These are phyloP conservation scores for Linum lewisii DNA, from an alignment of 345 rosid genomes.

Conservation along the genomic window DNA sequence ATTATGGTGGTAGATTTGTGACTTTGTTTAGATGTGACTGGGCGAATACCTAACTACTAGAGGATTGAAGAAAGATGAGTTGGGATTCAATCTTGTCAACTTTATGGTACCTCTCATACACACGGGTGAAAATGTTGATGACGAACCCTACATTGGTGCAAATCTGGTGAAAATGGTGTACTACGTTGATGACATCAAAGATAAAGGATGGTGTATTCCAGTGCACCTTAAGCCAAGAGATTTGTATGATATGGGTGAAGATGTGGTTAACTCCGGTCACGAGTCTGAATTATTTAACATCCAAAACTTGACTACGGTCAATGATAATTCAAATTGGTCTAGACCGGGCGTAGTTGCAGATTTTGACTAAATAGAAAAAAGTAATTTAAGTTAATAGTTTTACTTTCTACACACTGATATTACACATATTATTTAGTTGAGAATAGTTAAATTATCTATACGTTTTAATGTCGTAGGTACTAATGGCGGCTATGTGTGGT, in stretches of 20 bases:
- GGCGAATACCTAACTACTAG: not conserved
- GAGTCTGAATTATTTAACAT: too few relatives aligned
- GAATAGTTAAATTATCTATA: too few relatives aligned
- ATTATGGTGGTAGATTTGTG: not conserved
- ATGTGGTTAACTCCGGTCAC: too few relatives aligned
- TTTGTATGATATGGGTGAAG: not conserved
- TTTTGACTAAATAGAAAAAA: too few relatives aligned
- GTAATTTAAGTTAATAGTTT: too few relatives aligned
- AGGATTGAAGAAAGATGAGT: not conserved
- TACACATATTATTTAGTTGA: too few relatives aligned
- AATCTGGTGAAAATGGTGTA: not conserved
- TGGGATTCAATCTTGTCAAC: not conserved
- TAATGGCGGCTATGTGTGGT: too few relatives aligned
- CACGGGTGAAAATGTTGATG: not conserved
- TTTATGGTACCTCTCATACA: not conserved
- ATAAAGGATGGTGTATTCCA: not conserved
- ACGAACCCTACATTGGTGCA: not conserved
- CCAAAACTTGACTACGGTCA: too few relatives aligned
- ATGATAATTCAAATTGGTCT: too few relatives aligned
- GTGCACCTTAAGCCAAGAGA: not conserved
- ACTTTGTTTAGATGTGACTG: not conserved
- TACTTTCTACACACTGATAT: too few relatives aligned
- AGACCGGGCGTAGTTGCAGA: too few relatives aligned
- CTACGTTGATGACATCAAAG: not conserved
- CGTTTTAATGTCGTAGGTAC: too few relatives aligned